A percentile compares a stretch with the other conserved stretches of the same genome.
phyloP scores from a whole-genome alignment of 345 rosid species.

The Euphorbia peplus region DNA sequence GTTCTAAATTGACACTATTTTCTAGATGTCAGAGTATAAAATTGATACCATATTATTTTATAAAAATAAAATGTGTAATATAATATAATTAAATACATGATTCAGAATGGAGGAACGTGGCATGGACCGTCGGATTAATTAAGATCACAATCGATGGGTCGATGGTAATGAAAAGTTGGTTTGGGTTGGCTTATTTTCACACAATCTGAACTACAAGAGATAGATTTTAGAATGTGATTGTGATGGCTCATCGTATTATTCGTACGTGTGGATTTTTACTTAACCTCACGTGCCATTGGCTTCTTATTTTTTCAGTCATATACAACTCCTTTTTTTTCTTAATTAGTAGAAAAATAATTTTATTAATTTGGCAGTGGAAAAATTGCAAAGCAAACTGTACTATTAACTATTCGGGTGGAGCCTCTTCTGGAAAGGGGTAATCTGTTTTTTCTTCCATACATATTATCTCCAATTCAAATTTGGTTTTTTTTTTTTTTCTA shows the following conservation, averaged over 20 bases:
- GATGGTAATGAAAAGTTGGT: no score
- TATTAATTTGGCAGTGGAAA: background rate
- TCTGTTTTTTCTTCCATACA: background rate
- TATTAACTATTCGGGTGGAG: constrained; percentile 13
- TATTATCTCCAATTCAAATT: no score
- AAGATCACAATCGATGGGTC: background rate
- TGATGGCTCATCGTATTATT: background rate
- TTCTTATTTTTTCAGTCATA: background rate
- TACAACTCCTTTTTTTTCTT: background rate
- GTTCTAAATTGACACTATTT: no score
- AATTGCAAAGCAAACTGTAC: no score
- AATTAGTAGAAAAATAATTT: no score
- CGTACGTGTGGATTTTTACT: background rate
- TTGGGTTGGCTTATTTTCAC: no score
- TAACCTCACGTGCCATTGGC: constrained; percentile 6
- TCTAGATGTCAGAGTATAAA: no score
- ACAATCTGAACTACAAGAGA: no score
- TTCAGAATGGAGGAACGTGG: background rate
- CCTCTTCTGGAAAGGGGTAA: constrained; percentile 12
- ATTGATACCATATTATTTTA: no score
- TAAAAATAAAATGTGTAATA: no score
- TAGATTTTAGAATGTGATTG: background rate
- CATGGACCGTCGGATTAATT: background rate
- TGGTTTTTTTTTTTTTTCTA: no score
- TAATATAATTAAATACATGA: no score